Conservation (phyloP, 257 asterid genomes). For the Schizonepeta tenuifolia region DNA sequence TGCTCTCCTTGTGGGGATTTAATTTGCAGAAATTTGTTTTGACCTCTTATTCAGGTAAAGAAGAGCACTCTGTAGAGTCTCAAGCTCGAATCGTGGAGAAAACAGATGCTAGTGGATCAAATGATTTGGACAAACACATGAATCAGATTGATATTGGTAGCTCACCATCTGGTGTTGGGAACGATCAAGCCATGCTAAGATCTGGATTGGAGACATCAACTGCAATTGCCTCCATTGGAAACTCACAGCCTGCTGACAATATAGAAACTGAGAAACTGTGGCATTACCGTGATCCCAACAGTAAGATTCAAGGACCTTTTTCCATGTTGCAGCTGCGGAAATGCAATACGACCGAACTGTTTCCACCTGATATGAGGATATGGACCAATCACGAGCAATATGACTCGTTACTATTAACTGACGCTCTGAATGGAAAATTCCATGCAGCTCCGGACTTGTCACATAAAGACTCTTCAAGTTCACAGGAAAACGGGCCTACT, state of each 20-base stretch:
- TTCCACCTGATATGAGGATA: constrained; percentile 81
- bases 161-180: constrained; percentile 32
- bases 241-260: constrained; percentile 43
- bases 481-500: constrained; percentile 40
- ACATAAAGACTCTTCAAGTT: constrained; percentile 41
- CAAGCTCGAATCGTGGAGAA: constrained; percentile 39
- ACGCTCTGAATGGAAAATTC: constrained; percentile 60
- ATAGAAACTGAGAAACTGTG: constrained; percentile 75
- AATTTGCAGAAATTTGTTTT: constrained; percentile 26
- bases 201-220: constrained; percentile 54
- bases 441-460: constrained; percentile 55
- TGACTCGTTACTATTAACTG: constrained; percentile 62
- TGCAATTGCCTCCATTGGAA: constrained; percentile 39
- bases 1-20: background rate
- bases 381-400: constrained; percentile 74
- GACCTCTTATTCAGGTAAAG: constrained; percentile 50
- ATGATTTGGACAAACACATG: constrained; percentile 36
- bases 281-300: constrained; percentile 85
- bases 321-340: constrained; percentile 73
- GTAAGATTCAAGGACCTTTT: constrained; percentile 86
- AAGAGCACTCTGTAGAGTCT: constrained; percentile 41
- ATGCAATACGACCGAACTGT: constrained; percentile 70
- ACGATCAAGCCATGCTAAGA: constrained; percentile 44
- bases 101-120: constrained; percentile 45
- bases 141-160: constrained; percentile 38